Evolutionary conservation across 352 stramenopile genomes (phyloP).

Genomic region (Phytopythium aichiense): DNA sequence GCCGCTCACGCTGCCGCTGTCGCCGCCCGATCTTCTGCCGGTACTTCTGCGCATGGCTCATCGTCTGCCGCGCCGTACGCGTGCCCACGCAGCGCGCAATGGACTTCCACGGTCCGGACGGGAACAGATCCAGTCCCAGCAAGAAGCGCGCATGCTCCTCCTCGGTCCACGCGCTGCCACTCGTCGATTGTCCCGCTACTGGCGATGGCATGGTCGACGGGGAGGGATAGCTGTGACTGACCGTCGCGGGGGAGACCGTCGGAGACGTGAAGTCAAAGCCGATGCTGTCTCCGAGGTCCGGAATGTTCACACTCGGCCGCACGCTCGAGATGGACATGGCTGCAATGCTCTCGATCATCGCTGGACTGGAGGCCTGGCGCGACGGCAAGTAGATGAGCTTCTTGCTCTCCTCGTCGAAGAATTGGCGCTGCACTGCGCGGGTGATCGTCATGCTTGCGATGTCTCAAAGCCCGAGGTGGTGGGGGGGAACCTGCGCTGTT

Average conservation of each 20-base stretch:
- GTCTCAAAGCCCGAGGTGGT: background rate
- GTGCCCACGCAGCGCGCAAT: constrained; percentile 44
- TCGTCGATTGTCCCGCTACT: constrained; percentile 9
- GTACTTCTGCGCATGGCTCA: constrained; percentile 61
- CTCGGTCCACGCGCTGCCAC: constrained; percentile 32
- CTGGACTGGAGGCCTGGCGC: constrained; percentile 2
- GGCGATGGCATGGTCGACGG: background rate
- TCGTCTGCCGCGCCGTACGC: constrained; percentile 40
- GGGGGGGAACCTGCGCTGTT: background rate
- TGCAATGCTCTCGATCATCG: constrained; percentile 4
- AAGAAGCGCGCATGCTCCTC: constrained; percentile 53
- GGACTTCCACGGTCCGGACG: constrained; percentile 37
- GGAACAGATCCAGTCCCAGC: constrained; percentile 39
- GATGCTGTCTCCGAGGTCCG: background rate
- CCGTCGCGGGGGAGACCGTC: background rate
- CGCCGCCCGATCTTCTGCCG: constrained; percentile 43
- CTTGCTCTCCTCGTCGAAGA: constrained; percentile 33
- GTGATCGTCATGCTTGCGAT: constrained; percentile 34
- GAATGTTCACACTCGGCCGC: background rate
- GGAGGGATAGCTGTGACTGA: background rate
- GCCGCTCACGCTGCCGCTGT: constrained; percentile 14
- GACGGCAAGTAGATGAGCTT: constrained; percentile 26
- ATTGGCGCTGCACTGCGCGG: constrained; percentile 24
- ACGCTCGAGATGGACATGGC: constrained; percentile 3
- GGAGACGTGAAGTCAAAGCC: background rate